phyloP scores from a whole-genome alignment of 2,329 filamentous ascomycete species.

The Cordyceps cicadae region DNA sequence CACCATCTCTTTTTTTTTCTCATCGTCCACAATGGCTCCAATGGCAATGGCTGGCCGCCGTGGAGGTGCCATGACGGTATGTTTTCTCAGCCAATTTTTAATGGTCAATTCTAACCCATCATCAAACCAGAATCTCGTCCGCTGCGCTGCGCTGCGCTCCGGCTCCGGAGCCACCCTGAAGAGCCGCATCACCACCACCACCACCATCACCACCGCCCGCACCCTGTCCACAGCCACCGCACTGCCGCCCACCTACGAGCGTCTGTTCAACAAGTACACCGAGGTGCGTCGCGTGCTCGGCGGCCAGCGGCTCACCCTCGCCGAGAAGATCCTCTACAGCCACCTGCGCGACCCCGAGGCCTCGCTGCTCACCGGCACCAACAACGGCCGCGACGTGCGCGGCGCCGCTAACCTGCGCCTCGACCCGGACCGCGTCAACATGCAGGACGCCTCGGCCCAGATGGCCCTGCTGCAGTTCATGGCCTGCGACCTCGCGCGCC shows the following conservation, averaged over 20 bases:
- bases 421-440: conserved; percentile 93
- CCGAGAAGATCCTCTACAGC: conserved; percentile 97
- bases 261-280: conserved; percentile 67
- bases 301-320: conserved; percentile 63
- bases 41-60: conserved; percentile 43
- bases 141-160: conserved; percentile 22
- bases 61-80: conserved; percentile 39
- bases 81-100: not conserved
- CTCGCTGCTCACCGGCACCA: conserved; percentile 71
- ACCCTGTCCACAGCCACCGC: conserved; percentile 32
- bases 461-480: conserved; percentile 99
- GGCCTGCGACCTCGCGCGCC: conserved; percentile 82
- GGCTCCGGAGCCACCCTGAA: conserved; percentile 20
- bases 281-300: conserved; percentile 69
- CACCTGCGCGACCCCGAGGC: conserved; percentile 87
- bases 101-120: not conserved
- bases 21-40: conserved; percentile 33
- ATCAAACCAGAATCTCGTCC: conserved; percentile 28
- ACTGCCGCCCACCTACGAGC: conserved; percentile 67
- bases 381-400: conserved; percentile 75
- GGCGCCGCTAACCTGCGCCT: conserved; percentile 90
- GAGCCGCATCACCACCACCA: conserved; percentile 8
- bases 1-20: not conserved
- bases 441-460: conserved; percentile 98
- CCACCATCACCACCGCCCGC: conserved; percentile 16